A percentile compares a stretch with the other conserved stretches of the same genome.
phyloP scores from a whole-genome alignment of 805 yeast species.

The Ogataea henricii region DNA sequence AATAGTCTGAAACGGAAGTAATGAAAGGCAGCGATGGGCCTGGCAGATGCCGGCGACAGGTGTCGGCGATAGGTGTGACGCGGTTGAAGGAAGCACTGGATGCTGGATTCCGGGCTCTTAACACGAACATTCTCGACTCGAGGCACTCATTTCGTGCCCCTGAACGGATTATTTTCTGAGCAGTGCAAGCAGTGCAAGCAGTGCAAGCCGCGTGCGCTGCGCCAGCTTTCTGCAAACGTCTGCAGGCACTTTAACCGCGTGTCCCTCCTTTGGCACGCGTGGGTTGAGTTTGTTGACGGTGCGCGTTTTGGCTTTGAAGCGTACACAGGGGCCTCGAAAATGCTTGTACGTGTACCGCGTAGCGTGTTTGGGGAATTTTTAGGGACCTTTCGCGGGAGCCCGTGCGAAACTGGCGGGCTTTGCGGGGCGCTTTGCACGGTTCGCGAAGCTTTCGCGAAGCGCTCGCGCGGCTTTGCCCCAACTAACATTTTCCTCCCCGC shows the following conservation, averaged over 20 bases:
- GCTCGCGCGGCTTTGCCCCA: background rate
- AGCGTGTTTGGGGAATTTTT: background rate
- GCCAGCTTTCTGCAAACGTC: background rate
- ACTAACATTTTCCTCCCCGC: background rate
- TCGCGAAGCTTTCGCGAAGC: background rate
- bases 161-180: background rate
- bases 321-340: slow-evolving; percentile 1
- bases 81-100: background rate
- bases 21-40: background rate
- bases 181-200: background rate
- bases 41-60: too few relatives aligned
- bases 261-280: background rate
- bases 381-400: too few relatives aligned
- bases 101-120: background rate
- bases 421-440: too few relatives aligned
- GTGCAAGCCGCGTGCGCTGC: background rate
- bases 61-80: background rate
- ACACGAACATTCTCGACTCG: background rate
- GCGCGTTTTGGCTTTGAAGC: background rate
- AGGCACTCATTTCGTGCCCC: background rate
- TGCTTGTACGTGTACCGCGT: background rate
- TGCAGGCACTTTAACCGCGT: background rate
- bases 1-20: background rate
- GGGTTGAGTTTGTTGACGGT: background rate
- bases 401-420: too few relatives aligned